Conservation (phyloP, 345 rosid species). For the Hibiscus trionum region DNA sequence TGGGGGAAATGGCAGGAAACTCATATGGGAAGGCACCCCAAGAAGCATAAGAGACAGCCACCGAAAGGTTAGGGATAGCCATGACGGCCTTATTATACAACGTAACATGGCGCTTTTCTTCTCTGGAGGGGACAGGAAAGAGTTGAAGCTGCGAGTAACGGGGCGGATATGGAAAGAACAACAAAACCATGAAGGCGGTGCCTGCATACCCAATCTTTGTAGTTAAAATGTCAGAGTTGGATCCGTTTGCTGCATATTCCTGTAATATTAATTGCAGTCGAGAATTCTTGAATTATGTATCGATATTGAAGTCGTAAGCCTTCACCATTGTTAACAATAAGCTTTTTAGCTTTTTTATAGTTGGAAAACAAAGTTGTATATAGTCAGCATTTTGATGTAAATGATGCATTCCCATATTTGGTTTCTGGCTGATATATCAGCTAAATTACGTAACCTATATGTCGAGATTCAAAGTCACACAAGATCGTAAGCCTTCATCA, state of each 20-base stretch:
- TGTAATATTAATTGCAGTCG: slow-evolving; percentile 13
- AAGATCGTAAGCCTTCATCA: too few relatives aligned
- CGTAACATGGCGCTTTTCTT: slow-evolving; percentile 95
- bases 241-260: slow-evolving; percentile 4
- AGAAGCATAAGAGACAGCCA: slow-evolving; percentile 90
- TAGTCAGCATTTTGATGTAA: not conserved
- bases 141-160: slow-evolving; percentile 79
- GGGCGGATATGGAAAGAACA: slow-evolving; percentile 97
- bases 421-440: not conserved
- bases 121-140: slow-evolving; percentile 96
- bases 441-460: too few relatives aligned
- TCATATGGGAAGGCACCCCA: slow-evolving; percentile 91
- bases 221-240: slow-evolving; percentile 22
- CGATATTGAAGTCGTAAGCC: slow-evolving; percentile 14
- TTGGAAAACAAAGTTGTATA: slow-evolving; percentile 1
- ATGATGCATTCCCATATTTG: not conserved
- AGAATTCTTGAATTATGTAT: slow-evolving; percentile 14
- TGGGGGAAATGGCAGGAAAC: slow-evolving; percentile 88
- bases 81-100: slow-evolving; percentile 84
- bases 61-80: slow-evolving; percentile 93
- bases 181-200: slow-evolving; percentile 75
- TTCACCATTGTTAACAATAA: slow-evolving; percentile 14
- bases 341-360: too few relatives aligned
- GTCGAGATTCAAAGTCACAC: too few relatives aligned
- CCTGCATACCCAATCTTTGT: slow-evolving; percentile 84